Percentiles rank a stretch among this genome's conserved stretches.
Conservation (phyloP, 805 yeast species). For the Yamadazyma endophytica region DNA sequence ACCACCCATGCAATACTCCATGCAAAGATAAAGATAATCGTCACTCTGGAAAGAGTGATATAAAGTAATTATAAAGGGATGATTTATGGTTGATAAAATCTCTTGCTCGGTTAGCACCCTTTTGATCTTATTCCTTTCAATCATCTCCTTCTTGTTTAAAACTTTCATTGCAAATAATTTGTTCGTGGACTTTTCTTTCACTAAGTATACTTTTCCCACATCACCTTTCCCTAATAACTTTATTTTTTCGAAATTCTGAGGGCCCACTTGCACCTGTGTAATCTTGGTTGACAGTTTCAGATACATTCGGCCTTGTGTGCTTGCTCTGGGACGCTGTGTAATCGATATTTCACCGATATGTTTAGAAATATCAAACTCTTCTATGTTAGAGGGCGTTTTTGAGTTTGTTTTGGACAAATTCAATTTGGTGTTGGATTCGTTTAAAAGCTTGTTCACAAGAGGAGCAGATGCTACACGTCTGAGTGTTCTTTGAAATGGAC, state of each 20-base stretch:
- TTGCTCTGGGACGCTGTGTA: constrained; percentile 32
- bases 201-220: constrained; percentile 94
- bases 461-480: constrained; percentile 88
- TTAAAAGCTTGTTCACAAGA: constrained; percentile 40
- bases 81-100: constrained; percentile 89
- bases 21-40: constrained; percentile 85
- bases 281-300: constrained; percentile 72
- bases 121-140: constrained; percentile 89
- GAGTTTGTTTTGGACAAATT: constrained; percentile 4
- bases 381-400: constrained; percentile 15
- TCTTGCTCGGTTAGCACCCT: constrained; percentile 96
- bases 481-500: constrained; percentile 21
- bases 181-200: constrained; percentile 71
- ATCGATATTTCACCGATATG: constrained; percentile 42
- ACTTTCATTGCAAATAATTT: constrained; percentile 91
- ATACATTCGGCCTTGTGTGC: constrained; percentile 54
- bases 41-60: constrained; percentile 96
- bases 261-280: constrained; percentile 76
- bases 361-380: constrained; percentile 39
- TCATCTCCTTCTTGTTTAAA: constrained; percentile 86
- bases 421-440: constrained; percentile 13
- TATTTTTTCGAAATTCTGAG: constrained; percentile 83
- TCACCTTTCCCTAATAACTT: constrained; percentile 94
- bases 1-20: constrained; percentile 99
- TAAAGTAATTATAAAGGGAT: constrained; percentile 93